A percentile compares a stretch with the other conserved stretches of the same genome.
These are phyloP conservation scores for Starmera quercuum DNA, from an alignment of 805 yeast species.

Conservation along the genomic window DNA sequence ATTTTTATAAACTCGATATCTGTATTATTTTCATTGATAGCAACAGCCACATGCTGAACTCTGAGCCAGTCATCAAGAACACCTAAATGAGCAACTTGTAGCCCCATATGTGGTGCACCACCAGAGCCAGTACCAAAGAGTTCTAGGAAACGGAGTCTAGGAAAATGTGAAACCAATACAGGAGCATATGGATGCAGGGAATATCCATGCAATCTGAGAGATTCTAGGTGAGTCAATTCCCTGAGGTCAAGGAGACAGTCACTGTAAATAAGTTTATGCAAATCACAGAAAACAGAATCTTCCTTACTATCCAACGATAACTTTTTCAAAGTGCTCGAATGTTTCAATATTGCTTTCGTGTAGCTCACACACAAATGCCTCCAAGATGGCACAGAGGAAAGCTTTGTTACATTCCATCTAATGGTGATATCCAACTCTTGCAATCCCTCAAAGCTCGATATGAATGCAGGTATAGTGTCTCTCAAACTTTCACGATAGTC, in stretches of 20 bases:
- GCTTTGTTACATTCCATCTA: constrained; percentile 30
- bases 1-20: constrained; percentile 36
- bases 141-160: constrained; percentile 28
- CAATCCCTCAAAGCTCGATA: constrained; percentile 19
- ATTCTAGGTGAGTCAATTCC: constrained; percentile 20
- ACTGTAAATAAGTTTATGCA: constrained; percentile 20
- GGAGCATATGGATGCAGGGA: constrained; percentile 21
- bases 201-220: constrained; percentile 34
- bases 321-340: constrained; percentile 18
- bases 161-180: constrained; percentile 21
- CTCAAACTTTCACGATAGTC: constrained; percentile 34
- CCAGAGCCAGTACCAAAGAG: constrained; percentile 44
- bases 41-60: constrained; percentile 44
- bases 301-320: constrained; percentile 34
- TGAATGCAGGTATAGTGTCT: constrained; percentile 34
- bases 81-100: constrained; percentile 45
- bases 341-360: constrained; percentile 12
- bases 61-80: constrained; percentile 50
- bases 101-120: constrained; percentile 46
- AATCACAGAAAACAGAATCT: constrained; percentile 27
- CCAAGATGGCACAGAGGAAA: constrained; percentile 17
- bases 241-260: constrained; percentile 13
- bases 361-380: constrained; percentile 13
- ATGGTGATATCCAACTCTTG: constrained; percentile 31
- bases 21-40: constrained; percentile 24